Percentiles rank a stretch among this genome's conserved stretches.
phyloP scores from a whole-genome alignment of 495 filamentous ascomycete genomes.

The Letharia lupina region DNA sequence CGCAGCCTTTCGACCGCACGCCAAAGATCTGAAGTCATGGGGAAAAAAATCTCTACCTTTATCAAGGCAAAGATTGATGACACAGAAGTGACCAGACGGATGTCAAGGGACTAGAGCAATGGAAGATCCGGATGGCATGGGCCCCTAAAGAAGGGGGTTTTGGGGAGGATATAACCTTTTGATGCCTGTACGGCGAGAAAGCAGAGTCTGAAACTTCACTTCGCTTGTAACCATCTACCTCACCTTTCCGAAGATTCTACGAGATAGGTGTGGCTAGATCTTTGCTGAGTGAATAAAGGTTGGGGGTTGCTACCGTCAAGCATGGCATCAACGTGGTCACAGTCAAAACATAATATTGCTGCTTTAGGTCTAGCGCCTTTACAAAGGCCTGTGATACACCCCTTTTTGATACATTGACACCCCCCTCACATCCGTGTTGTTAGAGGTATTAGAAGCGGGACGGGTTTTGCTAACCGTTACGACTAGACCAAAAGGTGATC shows the following conservation, averaged over 20 bases:
- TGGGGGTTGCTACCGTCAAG: not conserved
- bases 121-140: not conserved
- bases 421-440: too few species aligned
- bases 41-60: not conserved
- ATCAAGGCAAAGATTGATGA: not conserved
- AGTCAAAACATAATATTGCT: not conserved
- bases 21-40: constrained; percentile 28
- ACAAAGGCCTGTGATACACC: too few species aligned
- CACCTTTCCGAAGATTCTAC: not conserved
- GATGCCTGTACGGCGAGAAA: not conserved
- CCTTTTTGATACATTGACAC: too few species aligned
- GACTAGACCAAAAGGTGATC: too few species aligned
- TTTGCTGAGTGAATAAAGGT: not conserved
- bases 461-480: too few species aligned
- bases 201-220: not conserved
- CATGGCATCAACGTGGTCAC: too few species aligned
- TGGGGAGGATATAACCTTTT: not conserved
- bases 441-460: too few species aligned
- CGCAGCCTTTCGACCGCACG: constrained; percentile 24
- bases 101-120: not conserved
- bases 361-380: not conserved
- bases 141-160: not conserved
- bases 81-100: not conserved
- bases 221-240: not conserved
- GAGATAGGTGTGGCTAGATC: not conserved